Evolutionary conservation across 1,139 yeast genomes (phyloP).

Genomic region (Yamadazyma diddensiae): DNA sequence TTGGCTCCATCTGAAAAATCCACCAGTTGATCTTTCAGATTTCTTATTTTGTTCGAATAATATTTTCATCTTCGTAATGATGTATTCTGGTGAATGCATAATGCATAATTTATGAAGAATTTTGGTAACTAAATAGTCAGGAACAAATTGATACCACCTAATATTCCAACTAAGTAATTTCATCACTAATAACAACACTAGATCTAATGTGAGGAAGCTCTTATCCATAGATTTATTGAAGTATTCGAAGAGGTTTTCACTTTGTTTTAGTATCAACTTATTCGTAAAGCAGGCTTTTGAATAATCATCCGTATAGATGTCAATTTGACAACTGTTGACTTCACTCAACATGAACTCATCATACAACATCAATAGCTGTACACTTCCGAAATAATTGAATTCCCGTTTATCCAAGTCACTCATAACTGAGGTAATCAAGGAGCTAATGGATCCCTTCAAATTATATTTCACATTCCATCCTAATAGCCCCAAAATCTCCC

Average conservation of each 20-base stretch:
- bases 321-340: conserved; percentile 27
- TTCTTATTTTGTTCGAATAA: conserved; percentile 34
- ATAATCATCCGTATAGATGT: conserved; percentile 29
- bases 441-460: conserved; percentile 35
- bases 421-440: conserved; percentile 39
- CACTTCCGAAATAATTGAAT: conserved; percentile 39
- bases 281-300: conserved; percentile 27
- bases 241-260: conserved; percentile 19
- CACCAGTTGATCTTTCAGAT: conserved; percentile 6
- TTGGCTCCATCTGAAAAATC: neutral
- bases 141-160: conserved; percentile 42
- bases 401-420: conserved; percentile 32
- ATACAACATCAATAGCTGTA: conserved; percentile 37
- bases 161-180: conserved; percentile 38
- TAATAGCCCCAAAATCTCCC: conserved; percentile 41
- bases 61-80: conserved; percentile 31
- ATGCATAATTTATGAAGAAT: conserved; percentile 28
- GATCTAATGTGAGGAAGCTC: conserved; percentile 34
- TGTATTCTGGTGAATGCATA: conserved; percentile 30
- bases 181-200: conserved; percentile 32
- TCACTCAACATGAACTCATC: conserved; percentile 42
- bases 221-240: conserved; percentile 19
- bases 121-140: conserved; percentile 29
- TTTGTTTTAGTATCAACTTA: conserved; percentile 32
- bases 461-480: conserved; percentile 44